A percentile compares a stretch with the other conserved stretches of the same genome.
These are phyloP conservation scores for Xylaria curta DNA, from an alignment of 495 filamentous ascomycete genomes.

Conservation along the genomic window DNA sequence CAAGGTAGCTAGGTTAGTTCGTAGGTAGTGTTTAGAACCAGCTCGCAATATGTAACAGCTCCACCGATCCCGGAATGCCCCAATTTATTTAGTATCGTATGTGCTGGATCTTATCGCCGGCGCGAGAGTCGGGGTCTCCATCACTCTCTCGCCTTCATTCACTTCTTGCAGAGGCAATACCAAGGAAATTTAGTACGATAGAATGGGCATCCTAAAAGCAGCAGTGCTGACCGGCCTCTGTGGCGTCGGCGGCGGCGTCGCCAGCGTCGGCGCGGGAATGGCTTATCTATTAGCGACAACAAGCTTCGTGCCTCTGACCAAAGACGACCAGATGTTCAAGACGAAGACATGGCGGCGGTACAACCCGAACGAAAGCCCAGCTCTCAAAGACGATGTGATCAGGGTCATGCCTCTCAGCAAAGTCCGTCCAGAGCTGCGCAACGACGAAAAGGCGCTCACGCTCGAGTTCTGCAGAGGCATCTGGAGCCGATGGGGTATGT, in stretches of 20 bases:
- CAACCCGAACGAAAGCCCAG: slow-evolving; percentile 68
- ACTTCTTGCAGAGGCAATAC: neutral
- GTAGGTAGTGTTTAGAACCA: neutral
- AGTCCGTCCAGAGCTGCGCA: slow-evolving; percentile 68
- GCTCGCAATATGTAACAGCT: neutral
- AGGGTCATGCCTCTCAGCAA: slow-evolving; percentile 66
- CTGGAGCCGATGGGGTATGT: slow-evolving; percentile 69
- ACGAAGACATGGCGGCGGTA: slow-evolving; percentile 60
- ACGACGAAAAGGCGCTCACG: slow-evolving; percentile 64
- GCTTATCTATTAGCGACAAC: slow-evolving; percentile 40
- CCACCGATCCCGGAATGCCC: neutral
- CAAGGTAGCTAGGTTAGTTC: neutral
- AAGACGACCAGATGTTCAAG: slow-evolving; percentile 66
- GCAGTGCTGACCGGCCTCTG: slow-evolving; percentile 49
- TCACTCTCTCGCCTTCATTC: neutral
- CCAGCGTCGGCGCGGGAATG: slow-evolving; percentile 43
- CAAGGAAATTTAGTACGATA: neutral
- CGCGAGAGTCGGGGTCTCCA: neutral
- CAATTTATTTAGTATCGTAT: slow-evolving; percentile 14
- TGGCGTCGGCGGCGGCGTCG: slow-evolving; percentile 36
- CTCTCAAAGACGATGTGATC: slow-evolving; percentile 66
- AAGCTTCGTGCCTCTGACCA: slow-evolving; percentile 50
- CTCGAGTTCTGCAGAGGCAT: slow-evolving; percentile 70
- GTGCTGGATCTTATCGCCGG: neutral
- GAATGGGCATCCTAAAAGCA: slow-evolving; percentile 56